Evolutionary conservation across 148 eudicot species (phyloP).

Genomic region (Rhododendron henanense): DNA sequence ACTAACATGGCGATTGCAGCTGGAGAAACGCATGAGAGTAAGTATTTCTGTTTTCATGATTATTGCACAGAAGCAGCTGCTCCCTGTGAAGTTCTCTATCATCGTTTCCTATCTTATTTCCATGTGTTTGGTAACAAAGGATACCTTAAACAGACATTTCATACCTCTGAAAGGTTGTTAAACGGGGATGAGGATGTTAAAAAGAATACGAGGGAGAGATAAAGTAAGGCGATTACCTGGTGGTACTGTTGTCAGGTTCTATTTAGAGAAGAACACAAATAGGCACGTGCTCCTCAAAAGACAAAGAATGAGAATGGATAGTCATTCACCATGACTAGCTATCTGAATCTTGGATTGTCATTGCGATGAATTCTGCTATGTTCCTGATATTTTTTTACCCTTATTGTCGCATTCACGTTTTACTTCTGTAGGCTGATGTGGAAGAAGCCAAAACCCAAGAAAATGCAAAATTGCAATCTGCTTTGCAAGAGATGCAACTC

Average conservation of each 20-base stretch:
- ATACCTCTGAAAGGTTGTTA: not conserved
- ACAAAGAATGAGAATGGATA: not conserved
- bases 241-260: not conserved
- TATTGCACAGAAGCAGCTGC: not conserved
- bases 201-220: not conserved
- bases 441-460: constrained; percentile 94
- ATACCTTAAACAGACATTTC: not conserved
- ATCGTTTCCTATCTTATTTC: not conserved
- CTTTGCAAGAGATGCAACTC: constrained; percentile 68
- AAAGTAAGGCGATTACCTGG: not conserved
- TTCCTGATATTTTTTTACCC: not conserved
- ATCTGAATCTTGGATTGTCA: not conserved
- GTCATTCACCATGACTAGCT: not conserved
- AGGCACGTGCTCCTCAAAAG: not conserved
- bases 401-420: not conserved
- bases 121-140: not conserved
- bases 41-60: constrained; percentile 14
- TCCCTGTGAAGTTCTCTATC: not conserved
- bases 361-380: constrained; percentile 2
- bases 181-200: not conserved
- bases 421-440: constrained; percentile 62
- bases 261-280: not conserved
- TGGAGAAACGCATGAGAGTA: constrained; percentile 98
- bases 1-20: constrained; percentile 89
- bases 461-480: constrained; percentile 64